Evolutionary conservation across 164 flowering plant species (phyloP).

Genomic region (Vitis vinifera): DNA sequence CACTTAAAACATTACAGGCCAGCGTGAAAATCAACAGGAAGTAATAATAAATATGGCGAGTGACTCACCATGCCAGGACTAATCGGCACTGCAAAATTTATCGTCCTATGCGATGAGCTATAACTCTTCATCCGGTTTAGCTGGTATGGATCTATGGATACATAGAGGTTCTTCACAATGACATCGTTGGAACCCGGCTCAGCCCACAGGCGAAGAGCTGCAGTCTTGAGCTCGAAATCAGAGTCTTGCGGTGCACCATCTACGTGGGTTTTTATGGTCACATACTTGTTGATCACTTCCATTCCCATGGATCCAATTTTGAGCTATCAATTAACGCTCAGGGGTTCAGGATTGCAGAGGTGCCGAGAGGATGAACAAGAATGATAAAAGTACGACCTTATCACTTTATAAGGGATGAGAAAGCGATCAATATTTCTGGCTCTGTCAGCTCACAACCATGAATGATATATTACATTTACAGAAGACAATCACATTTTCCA

Average conservation of each 20-base stretch:
- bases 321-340: background rate
- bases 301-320: background rate
- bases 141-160: conserved; percentile 83
- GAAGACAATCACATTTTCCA: too few species aligned
- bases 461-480: too few species aligned
- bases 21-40: background rate
- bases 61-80: conserved; percentile 52
- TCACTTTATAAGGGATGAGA: too few species aligned
- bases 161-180: conserved; percentile 54
- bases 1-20: background rate
- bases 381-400: too few species aligned
- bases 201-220: conserved; percentile 16
- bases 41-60: too few species aligned
- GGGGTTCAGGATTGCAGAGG: background rate
- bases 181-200: conserved; percentile 35
- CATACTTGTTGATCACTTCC: conserved; percentile 56
- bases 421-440: too few species aligned
- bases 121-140: conserved; percentile 64
- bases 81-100: conserved; percentile 22
- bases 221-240: conserved; percentile 50
- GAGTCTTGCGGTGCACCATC: conserved; percentile 51
- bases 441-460: too few species aligned
- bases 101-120: conserved; percentile 47
- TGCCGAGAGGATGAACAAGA: too few species aligned
- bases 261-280: conserved; percentile 37